Evolutionary conservation across 306 rosid genomes (phyloP), one percentile per base, ranked within the genome.

Genomic region (Fagus sylvatica): DNA sequence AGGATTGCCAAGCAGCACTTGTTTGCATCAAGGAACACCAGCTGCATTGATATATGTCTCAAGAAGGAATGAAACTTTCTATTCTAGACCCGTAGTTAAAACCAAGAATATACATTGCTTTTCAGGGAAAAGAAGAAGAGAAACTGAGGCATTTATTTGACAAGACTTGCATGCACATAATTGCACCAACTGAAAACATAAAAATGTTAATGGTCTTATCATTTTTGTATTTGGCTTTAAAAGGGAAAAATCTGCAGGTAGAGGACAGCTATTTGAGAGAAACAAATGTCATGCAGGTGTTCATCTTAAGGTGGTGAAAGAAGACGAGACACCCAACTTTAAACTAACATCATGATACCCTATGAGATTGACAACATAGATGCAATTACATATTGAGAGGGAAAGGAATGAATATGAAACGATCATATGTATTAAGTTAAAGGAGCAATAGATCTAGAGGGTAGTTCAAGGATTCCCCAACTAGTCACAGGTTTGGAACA

Each of bases 1-100:
- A 59, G 39, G 75, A 39, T 32, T 73, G 69, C 69, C 74, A 81
- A 53, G 57, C 66, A 75, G 65, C 59, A 39, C 65, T 37, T 19
- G 79, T 71, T 57, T 64, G 33, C 36, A 62, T 28, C 61, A 60
- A 76, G 76, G 65, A 77, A 66, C 56, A 70, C 73, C 51, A 76
- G 77, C 80, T 37, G 56, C 78, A 67, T 8, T 33, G 74, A 73
- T 71, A 42, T 61, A 72, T 74, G 81, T 39, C 53, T 53, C 48
- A 65, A 37, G 71, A 30, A 2, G 32, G 34, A 53, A 64, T 37
- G 2, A 49, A 53, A 34, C 42, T 9, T 54, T 62, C 32, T 12
- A 46, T 59, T 60, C 57, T 49, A 3, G 16, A 69, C 33, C 51
- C 53, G 28, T 34, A 49, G n/a, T 36, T 62, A 17, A 16, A 75